Base-by-base conservation (phyloP, 2,329 filamentous ascomycete genomes). In the Fusarium odoratissimum region DNA sequence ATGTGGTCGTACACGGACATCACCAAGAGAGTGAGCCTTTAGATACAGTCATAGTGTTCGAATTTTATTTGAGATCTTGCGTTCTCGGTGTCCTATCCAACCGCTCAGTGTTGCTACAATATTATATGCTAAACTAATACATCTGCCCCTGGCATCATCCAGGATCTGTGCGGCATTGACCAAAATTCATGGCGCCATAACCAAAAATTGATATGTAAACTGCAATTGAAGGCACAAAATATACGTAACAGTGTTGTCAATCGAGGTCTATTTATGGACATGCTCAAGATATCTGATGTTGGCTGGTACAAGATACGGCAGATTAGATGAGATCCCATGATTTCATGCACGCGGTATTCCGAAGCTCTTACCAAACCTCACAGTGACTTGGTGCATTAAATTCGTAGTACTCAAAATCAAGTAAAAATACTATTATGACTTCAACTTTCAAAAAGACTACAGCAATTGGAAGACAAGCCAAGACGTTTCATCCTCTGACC, bases 401-500 rank as follows among this genome's bases (percentile, higher is more conserved):
- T 31, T 13, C 1, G 12, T 31, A 31, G 12, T 17, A 25, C 6
- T 25, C 25, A 25, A 28, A 14, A 31, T 7, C 8, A 48, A 31
- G 13, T n/a, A 14, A 3, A 17, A 11, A 48, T 6, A 16, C 9
- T 8, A 17, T 48, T 8, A 17, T n/a, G 3, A 8, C 30, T 21
- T 9, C 19, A 12, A 19, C 13, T 28, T 6, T 4, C 8, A 35
- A 51, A 35, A 51, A 8, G 5, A 8, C 5, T 16, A 23, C 3
- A 52, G 13, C 33, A 52, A 11, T 17, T 17, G 17, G 49, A 38
- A 38, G 37, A 41, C 33, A 13, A 64, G 56, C 42, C 58, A 49
- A 35, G 35, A 56, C 42, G 56, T 66, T 73, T 55, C 69, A 73
- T 71, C 67, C 59, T 41, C 55, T 41, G 57, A 48, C 60, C 55